These are phyloP conservation scores for Irineochytrium annulatum DNA, from an alignment of 192 early-diverging fungal genomes.

Conservation along the genomic window DNA sequence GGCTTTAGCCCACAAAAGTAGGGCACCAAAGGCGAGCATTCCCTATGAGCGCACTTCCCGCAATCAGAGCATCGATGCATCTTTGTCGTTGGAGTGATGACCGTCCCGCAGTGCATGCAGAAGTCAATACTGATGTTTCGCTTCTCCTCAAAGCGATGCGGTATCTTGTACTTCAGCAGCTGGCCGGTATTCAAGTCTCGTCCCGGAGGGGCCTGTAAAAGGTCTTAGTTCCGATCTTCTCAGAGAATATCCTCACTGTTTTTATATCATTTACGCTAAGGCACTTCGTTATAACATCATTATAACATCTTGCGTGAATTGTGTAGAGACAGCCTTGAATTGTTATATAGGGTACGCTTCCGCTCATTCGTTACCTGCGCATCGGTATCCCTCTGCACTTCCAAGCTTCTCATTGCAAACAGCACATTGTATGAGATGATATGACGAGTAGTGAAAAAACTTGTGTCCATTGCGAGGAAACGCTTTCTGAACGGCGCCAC, in stretches of 20 bases:
- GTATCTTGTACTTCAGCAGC: slow-evolving; percentile 83
- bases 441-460: slow-evolving; percentile 82
- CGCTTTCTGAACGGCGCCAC: slow-evolving; percentile 50
- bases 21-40: slow-evolving; percentile 41
- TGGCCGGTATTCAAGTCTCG: slow-evolving; percentile 65
- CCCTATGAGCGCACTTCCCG: slow-evolving; percentile 32
- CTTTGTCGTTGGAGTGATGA: slow-evolving; percentile 37
- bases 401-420: slow-evolving; percentile 90
- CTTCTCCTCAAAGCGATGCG: slow-evolving; percentile 84
- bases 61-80: slow-evolving; percentile 45
- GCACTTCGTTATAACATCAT: slow-evolving; percentile 89
- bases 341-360: not conserved
- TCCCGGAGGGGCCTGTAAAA: slow-evolving; percentile 29
- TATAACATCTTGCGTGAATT: slow-evolving; percentile 83
- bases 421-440: slow-evolving; percentile 95
- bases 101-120: slow-evolving; percentile 93
- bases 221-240: not conserved
- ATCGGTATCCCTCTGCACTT: slow-evolving; percentile 75
- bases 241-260: slow-evolving; percentile 3
- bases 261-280: slow-evolving; percentile 48
- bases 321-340: slow-evolving; percentile 83
- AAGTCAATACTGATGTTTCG: slow-evolving; percentile 62
- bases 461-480: slow-evolving; percentile 78
- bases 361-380: slow-evolving; percentile 62
- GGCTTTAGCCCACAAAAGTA: slow-evolving; percentile 46